Evolutionary conservation across 352 stramenopile species (phyloP).

Genomic region (Phytophthora hibernalis): DNA sequence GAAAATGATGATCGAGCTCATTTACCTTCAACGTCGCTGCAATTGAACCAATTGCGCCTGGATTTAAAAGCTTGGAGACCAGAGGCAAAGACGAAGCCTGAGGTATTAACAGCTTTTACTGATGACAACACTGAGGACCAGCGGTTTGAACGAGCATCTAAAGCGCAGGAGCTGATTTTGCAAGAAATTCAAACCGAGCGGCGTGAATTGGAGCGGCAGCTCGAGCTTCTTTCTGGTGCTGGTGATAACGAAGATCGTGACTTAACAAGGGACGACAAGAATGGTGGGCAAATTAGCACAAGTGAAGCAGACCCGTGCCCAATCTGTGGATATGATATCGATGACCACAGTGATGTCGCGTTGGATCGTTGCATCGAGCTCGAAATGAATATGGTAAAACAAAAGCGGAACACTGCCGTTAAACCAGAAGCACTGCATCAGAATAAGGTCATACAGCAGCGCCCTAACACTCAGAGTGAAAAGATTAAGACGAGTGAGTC

Average conservation of each 20-base stretch:
- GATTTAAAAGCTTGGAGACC: conserved; percentile 28
- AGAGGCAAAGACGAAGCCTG: conserved; percentile 9
- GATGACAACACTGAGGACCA: conserved; percentile 25
- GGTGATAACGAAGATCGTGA: conserved; percentile 16
- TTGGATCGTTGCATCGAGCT: conserved; percentile 67
- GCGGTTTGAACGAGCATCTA: conserved; percentile 24
- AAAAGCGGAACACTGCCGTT: background rate
- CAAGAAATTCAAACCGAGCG: conserved; percentile 52
- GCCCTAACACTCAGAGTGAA: conserved; percentile 7
- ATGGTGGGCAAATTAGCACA: background rate
- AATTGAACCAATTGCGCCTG: conserved; percentile 45
- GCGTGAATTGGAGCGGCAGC: conserved; percentile 52
- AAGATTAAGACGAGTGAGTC: conserved; percentile 5
- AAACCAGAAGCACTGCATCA: conserved; percentile 1
- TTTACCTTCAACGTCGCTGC: conserved; percentile 21
- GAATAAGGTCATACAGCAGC: conserved; percentile 15
- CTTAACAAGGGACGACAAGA: conserved; percentile 2
- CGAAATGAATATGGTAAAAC: conserved; percentile 43
- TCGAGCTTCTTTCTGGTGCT: conserved; percentile 33
- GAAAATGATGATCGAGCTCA: conserved; percentile 8
- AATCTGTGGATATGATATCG: conserved; percentile 60
- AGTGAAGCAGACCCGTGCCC: conserved; percentile 55
- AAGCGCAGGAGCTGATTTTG: conserved; percentile 34
- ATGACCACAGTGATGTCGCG: conserved; percentile 63
- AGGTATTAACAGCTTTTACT: conserved; percentile 27